phyloP scores from a whole-genome alignment of 2,329 filamentous ascomycete species.

The Pseudogymnoascus sp. region DNA sequence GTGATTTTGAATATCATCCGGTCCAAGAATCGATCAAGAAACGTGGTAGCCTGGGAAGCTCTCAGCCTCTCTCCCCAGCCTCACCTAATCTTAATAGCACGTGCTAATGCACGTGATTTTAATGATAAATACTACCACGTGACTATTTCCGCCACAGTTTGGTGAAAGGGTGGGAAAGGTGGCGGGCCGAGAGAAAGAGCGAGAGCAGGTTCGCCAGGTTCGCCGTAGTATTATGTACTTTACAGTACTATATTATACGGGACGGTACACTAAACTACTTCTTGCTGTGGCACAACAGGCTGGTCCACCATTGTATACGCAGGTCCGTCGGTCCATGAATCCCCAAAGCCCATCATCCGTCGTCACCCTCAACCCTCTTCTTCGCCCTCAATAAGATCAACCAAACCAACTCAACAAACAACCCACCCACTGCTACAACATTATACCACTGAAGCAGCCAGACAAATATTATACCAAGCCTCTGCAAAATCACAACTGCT shows the following conservation, averaged over 20 bases:
- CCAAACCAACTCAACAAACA: slow-evolving; percentile 7
- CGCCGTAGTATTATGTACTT: too few relatives aligned
- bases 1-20: not conserved
- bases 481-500: not conserved
- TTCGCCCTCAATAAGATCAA: slow-evolving; percentile 1
- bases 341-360: slow-evolving; percentile 2
- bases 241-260: too few relatives aligned
- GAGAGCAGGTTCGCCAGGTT: not conserved
- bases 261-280: not conserved
- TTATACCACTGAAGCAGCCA: not conserved
- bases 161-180: too few relatives aligned
- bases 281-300: not conserved
- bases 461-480: not conserved
- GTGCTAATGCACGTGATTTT: not conserved
- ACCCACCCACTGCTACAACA: slow-evolving; percentile 1
- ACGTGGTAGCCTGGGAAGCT: not conserved
- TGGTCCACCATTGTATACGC: not conserved
- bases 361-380: not conserved
- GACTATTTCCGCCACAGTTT: not conserved
- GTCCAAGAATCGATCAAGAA: not conserved
- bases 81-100: slow-evolving; percentile 4
- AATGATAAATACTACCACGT: not conserved
- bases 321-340: not conserved
- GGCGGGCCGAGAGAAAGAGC: slow-evolving; percentile 1
- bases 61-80: slow-evolving; percentile 1